Base-by-base conservation (phyloP, 345 rosid species). In the Dimocarpus longan region DNA sequence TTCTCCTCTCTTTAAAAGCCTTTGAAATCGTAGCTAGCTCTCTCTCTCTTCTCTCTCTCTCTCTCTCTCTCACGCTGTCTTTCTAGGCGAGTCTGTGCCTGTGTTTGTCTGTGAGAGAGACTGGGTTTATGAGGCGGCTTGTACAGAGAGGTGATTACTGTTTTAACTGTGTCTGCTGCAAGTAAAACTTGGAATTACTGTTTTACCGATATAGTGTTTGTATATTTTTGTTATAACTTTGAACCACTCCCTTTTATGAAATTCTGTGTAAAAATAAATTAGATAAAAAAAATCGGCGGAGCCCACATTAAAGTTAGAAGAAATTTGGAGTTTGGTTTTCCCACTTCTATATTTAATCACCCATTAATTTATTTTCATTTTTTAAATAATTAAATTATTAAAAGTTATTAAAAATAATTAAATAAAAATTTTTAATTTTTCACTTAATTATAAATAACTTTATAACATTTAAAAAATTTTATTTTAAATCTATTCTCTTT, bases 61-160 rank as follows among this genome's bases (percentile, higher is more conserved):
- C 76, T 74, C 37, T 76, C 62, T 10, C 52, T 68, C 50, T 5
- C 62, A 12, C 66, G n/a, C 46, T 46, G 43, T 56, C 77, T 71
- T 50, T 24, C 22, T 46, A 21, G 63, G 44, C 11, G 73, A 10
- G 80, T 1, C 65, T 62, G 6, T 15, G 37, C 37, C 37, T 32
- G 37, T 32, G 3, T 32, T 32, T 2, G 67, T 32, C 66, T 24
- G 24, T 44, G 78, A 76, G 78, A 42, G 70, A 32, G 67, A 66
- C 48, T 19, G 70, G 19, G 79, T 73, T 73, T 78, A 73, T 70
- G 80, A 80, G 82, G 82, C 78, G 87, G 80, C 82, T 80, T 80
- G 66, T 0, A 54, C 81, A 44, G 75, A 74, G 72, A 73, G 71
- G 32, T 10, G 68, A 78, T 54, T 54, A 19, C 60, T 16, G 18